These are phyloP conservation scores for Pleurotus cornucopiae DNA, from an alignment of 768 basidiomycete genomes.

Conservation along the genomic window DNA sequence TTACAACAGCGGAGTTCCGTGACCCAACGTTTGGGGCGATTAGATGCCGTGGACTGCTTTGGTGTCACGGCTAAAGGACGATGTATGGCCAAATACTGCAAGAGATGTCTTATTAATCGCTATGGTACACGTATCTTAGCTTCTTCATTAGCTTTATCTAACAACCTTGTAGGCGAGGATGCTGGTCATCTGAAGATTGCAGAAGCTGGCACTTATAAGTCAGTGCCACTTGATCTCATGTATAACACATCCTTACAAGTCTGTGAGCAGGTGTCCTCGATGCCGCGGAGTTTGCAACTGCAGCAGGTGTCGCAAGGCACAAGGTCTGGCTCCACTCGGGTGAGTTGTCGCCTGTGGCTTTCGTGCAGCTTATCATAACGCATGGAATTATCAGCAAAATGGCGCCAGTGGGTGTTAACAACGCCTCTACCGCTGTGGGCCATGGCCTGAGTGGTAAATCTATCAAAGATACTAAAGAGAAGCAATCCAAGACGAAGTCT, in stretches of 20 bases:
- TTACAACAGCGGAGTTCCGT: background rate
- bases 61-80: conserved; percentile 23
- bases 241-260: conserved; percentile 20
- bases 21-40: background rate
- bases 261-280: conserved; percentile 54
- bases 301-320: conserved; percentile 55
- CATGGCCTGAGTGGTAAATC: too few species aligned
- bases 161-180: conserved; percentile 15
- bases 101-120: conserved; percentile 60
- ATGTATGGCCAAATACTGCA: conserved; percentile 62
- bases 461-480: too few species aligned
- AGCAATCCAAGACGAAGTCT: too few species aligned
- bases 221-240: conserved; percentile 14
- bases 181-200: background rate
- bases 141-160: background rate
- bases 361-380: background rate
- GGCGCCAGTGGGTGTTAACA: too few species aligned
- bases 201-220: too few species aligned
- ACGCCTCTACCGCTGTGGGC: too few species aligned
- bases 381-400: background rate
- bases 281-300: conserved; percentile 71
- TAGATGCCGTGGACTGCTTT: too few species aligned
- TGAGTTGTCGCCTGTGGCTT: conserved; percentile 22
- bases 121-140: conserved; percentile 52
- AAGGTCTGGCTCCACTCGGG: conserved; percentile 60